Evolutionary conservation across 225 moss, liverwort and hornwort species (phyloP).

Genomic region (Lunularia cruciata): DNA sequence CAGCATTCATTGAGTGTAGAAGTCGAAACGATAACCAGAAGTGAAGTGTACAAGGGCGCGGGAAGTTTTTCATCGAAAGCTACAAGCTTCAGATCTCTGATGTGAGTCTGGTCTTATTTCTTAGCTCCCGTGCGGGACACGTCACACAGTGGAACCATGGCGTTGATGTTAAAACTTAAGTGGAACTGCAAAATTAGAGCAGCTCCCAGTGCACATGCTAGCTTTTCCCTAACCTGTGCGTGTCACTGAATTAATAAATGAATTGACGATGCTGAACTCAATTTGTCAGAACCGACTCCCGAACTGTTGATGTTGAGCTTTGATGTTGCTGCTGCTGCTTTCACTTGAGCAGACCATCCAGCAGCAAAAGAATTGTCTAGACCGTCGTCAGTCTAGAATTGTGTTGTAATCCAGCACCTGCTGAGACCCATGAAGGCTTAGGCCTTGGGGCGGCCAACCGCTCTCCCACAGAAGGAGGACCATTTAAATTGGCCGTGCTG

Average conservation of each 20-base stretch:
- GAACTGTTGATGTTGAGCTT: neutral
- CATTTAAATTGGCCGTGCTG: constrained; percentile 8
- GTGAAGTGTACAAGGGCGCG: no score
- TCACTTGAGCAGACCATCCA: neutral
- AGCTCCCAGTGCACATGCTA: constrained; percentile 10
- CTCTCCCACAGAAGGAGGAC: neutral
- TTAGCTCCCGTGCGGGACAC: constrained; percentile 29
- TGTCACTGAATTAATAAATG: neutral
- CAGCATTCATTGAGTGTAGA: no score
- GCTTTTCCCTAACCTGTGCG: constrained; percentile 1
- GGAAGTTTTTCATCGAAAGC: constrained; percentile 3
- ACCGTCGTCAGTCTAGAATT: neutral
- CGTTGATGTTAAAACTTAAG: constrained; percentile 22
- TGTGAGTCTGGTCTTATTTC: constrained; percentile 26
- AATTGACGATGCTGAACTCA: neutral
- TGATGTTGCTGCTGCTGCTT: constrained; percentile 23
- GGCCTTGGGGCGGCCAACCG: constrained; percentile 22
- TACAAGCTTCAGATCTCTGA: constrained; percentile 18
- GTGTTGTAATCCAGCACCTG: constrained; percentile 3
- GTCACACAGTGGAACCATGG: constrained; percentile 21
- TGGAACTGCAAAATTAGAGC: neutral
- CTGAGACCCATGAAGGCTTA: constrained; percentile 22
- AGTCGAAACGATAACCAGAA: no score
- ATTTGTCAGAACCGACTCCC: neutral
- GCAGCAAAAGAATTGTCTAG: constrained; percentile 8